Base-by-base conservation (phyloP, 495 filamentous ascomycete species). In the Parathielavia appendiculata region DNA sequence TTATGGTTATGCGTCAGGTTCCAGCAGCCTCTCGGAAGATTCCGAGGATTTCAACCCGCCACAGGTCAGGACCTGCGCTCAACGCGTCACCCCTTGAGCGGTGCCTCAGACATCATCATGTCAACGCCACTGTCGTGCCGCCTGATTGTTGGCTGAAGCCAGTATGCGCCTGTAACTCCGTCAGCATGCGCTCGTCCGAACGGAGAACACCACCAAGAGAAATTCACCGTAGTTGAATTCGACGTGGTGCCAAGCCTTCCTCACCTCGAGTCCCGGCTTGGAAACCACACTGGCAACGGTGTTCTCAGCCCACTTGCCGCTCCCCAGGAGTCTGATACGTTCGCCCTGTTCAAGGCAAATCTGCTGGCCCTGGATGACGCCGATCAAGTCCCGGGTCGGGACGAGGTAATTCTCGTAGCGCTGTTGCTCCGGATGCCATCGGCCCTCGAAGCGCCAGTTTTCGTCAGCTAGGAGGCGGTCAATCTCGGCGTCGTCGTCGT, bases 381-480 rank as follows among this genome's bases (percentile, higher is more conserved):
- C 50, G 7, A 39, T 20, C 30, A 59, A 12, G 12, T 23, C 16
- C 16, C 23, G 20, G 0, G 14, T 19, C 0, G 60, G 35, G 12
- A 58, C 49, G 13, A 62, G 23, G 40, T 59, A 62, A 14, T 43
- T 62, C 45, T 59, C 35, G 38, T 59, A 62, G 5, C 51, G 55
- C 45, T 52, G 56, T 9, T 34, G 34, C 8, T 51, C 56, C 12
- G 20, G 22, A 14, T 54, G 39, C 60, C 60, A 62, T 16, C 38
- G 32, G 0, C 60, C 60, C 13, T 59, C 51, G 35, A 62, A 62
- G 14, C 36, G 45, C 60, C 60, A 62, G 11, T 59, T 59, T 1
- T 46, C 14, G 11, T 44, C 56, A 0, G 30, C 44, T 16, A 62
- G 32, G 14, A 62, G 12, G 2, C 23, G n/a, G 38, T 53, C 54